Evolutionary conservation across 116 monocot species (phyloP), one percentile per base, ranked within the genome.

Genomic region (Phalaenopsis hybrid): DNA sequence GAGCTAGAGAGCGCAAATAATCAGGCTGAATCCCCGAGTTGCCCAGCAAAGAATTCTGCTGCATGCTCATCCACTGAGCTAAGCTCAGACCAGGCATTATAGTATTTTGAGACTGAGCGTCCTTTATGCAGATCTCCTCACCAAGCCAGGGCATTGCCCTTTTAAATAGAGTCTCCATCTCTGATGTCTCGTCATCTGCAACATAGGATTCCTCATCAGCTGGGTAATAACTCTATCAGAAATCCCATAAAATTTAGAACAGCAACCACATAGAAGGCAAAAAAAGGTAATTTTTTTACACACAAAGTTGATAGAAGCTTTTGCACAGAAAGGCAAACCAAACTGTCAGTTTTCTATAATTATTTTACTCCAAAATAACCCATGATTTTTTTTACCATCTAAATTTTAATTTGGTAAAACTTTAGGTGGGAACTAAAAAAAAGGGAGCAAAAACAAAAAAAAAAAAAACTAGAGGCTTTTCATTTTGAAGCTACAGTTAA

Each of bases 51-150:
- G 89, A 65, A 80, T 86, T 92, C 82, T 92, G 95, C 48, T 93
- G 92, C 94, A 92, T 89, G 85, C 82, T 94, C 96, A 96, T 94
- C 96, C 94, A 96, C 76, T 94, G 94, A 57, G 86, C 96, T 78
- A 96, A 82, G 83, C 90, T 93, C 55, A 96, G 79, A 9, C 96
- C 96, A 69, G 91, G 91, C 88, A 90, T 89, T 58, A 88, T 76
- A 45, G 86, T 86, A 70, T 81, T 92, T 58, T 89, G 91, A 69
- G 86, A 89, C 63, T 91, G 92, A 57, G 92, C 46, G 75, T 94
- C 96, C 83, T 94, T 96, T 10, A 91, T 83, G 78, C 91, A 86
- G 46, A 92, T 89, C 75, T 96, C 96, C 77, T 96, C 94, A 57
- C 94, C 89, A 63, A 96, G 85, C 96, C 96, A 96, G 33, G 96